Evolutionary conservation across 1,139 yeast genomes (phyloP).

Genomic region (Spathaspora sp.): DNA sequence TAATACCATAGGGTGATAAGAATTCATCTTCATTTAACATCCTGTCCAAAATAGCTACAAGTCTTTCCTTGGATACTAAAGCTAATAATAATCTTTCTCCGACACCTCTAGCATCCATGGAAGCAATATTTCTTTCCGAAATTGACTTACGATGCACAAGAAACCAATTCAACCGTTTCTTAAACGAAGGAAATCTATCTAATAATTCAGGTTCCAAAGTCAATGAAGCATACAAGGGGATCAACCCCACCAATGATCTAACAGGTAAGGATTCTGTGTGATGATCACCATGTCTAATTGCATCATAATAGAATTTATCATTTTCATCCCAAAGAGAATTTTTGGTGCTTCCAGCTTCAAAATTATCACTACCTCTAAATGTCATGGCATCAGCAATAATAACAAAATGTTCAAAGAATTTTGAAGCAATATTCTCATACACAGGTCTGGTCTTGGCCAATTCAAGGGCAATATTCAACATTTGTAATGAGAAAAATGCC

Average conservation of each 20-base stretch:
- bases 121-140: constrained; percentile 87
- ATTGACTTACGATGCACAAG: constrained; percentile 68
- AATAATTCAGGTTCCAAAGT: constrained; percentile 87
- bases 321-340: constrained; percentile 88
- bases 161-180: constrained; percentile 86
- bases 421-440: constrained; percentile 92
- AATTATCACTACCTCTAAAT: constrained; percentile 55
- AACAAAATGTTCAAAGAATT: constrained; percentile 91
- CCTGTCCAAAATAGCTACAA: constrained; percentile 71
- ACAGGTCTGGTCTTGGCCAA: constrained; percentile 81
- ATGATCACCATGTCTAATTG: constrained; percentile 81
- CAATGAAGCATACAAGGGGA: constrained; percentile 88
- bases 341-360: constrained; percentile 46
- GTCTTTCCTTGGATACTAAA: constrained; percentile 78
- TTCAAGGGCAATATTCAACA: constrained; percentile 92
- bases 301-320: constrained; percentile 89
- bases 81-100: constrained; percentile 84
- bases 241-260: constrained; percentile 87
- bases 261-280: constrained; percentile 77
- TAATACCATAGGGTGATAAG: constrained; percentile 81
- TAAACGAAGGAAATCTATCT: constrained; percentile 79
- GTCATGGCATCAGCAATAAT: constrained; percentile 96
- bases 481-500: constrained; percentile 90
- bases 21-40: constrained; percentile 91
- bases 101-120: constrained; percentile 81